Percentiles rank a stretch among this genome's conserved stretches.
Evolutionary conservation across 805 yeast genomes (phyloP).

Genomic region (Candida endomychidarum): DNA sequence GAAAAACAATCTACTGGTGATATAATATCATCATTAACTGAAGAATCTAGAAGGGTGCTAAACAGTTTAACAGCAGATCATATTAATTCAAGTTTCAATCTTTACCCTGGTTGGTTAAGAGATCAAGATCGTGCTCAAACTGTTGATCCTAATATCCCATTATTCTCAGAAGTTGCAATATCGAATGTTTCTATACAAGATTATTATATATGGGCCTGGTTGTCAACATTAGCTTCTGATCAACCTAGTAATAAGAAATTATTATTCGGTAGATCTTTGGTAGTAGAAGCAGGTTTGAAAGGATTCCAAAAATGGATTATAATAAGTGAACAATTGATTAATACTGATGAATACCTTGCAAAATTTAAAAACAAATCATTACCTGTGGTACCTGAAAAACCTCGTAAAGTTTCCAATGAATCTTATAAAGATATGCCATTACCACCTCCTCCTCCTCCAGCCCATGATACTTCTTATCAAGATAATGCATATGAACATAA

Average conservation of each 20-base stretch:
- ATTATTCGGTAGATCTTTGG: constrained; percentile 77
- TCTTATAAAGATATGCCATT: constrained; percentile 22
- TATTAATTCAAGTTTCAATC: constrained; percentile 33
- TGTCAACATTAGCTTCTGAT: constrained; percentile 72
- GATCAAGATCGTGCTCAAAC: constrained; percentile 14
- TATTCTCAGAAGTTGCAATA: constrained; percentile 40
- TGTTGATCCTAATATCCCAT: constrained; percentile 30
- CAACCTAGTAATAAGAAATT: constrained; percentile 63
- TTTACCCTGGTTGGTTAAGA: constrained; percentile 41
- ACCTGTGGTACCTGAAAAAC: constrained; percentile 17
- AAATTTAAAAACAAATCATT: constrained; percentile 24
- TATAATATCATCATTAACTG: constrained; percentile 63
- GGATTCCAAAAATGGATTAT: constrained; percentile 81
- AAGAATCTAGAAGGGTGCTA: constrained; percentile 66
- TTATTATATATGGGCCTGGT: constrained; percentile 91
- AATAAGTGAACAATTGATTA: constrained; percentile 63
- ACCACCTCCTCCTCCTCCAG: constrained; percentile 27
- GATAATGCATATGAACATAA: constrained; percentile 7
- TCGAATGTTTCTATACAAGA: constrained; percentile 75
- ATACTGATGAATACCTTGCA: constrained; percentile 32
- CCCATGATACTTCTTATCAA: constrained; percentile 12
- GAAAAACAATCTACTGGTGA: constrained; percentile 52
- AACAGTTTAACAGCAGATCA: constrained; percentile 38
- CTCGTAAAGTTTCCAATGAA: constrained; percentile 14
- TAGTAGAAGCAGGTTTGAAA: constrained; percentile 76